phyloP scores from a whole-genome alignment of 768 basidiomycete genomes.

The Mycena epipterygia region DNA sequence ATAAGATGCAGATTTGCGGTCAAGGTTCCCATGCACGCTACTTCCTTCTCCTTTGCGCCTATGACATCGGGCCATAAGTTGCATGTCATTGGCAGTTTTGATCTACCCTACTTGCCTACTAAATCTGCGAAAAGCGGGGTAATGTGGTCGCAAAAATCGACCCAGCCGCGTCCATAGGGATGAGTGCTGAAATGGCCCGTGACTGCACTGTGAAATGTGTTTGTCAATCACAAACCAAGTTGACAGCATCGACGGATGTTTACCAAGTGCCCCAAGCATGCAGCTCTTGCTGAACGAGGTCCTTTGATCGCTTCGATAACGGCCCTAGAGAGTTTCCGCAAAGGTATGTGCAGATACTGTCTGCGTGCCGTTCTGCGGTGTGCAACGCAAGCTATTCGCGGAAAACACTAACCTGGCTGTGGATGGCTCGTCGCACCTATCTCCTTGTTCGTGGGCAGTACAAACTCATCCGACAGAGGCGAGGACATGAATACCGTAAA shows the following conservation, averaged over 20 bases:
- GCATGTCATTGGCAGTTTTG: conserved; percentile 16
- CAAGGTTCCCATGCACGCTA: conserved; percentile 95
- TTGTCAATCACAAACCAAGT: conserved; percentile 32
- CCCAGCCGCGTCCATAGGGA: conserved; percentile 89
- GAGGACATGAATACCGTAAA: conserved; percentile 42
- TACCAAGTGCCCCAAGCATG: conserved; percentile 84
- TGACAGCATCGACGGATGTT: conserved; percentile 41
- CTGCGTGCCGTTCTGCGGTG: conserved; percentile 44
- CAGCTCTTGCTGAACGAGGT: conserved; percentile 86
- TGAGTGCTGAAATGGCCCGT: conserved; percentile 88
- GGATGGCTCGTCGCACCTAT: conserved; percentile 57
- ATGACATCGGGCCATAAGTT: conserved; percentile 42
- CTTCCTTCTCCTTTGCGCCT: conserved; percentile 92
- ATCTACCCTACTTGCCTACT: conserved; percentile 69
- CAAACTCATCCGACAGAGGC: conserved; percentile 67
- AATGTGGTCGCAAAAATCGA: conserved; percentile 78
- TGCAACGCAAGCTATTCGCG: conserved; percentile 22
- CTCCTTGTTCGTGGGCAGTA: conserved; percentile 67
- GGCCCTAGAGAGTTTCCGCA: conserved; percentile 97
- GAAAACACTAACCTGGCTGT: conserved; percentile 52
- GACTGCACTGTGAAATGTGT: conserved; percentile 72
- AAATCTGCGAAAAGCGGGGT: conserved; percentile 83
- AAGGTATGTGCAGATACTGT: conserved; percentile 81
- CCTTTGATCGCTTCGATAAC: conserved; percentile 78
- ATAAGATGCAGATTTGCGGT: conserved; percentile 97